phyloP scores from a whole-genome alignment of 2,329 filamentous ascomycete species.

The Xylaria sp. region DNA sequence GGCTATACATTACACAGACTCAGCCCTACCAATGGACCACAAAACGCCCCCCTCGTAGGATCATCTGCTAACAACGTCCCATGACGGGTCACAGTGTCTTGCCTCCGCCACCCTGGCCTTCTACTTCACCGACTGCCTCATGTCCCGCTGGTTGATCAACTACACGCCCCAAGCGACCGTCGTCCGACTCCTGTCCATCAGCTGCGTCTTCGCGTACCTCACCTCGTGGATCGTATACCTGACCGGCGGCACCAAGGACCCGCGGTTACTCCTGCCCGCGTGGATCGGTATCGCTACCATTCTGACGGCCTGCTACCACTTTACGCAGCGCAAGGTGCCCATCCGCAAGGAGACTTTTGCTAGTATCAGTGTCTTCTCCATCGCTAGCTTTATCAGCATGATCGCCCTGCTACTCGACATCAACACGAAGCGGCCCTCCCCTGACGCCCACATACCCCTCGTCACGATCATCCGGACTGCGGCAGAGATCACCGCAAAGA shows the following conservation, averaged over 20 bases:
- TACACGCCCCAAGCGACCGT: slow-evolving; percentile 78
- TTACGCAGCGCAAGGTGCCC: slow-evolving; percentile 71
- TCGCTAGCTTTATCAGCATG: slow-evolving; percentile 73
- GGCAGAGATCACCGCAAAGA: slow-evolving; percentile 19
- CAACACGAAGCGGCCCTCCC: slow-evolving; percentile 56
- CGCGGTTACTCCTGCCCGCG: slow-evolving; percentile 65
- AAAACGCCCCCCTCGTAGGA: neutral
- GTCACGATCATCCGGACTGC: slow-evolving; percentile 23
- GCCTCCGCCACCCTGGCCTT: slow-evolving; percentile 74
- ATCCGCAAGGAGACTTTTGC: slow-evolving; percentile 75
- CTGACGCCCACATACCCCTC: slow-evolving; percentile 40
- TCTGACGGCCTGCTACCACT: slow-evolving; percentile 68
- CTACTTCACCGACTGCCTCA: slow-evolving; percentile 78
- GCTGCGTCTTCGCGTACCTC: slow-evolving; percentile 67
- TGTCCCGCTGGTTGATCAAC: slow-evolving; percentile 80
- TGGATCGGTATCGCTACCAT: slow-evolving; percentile 75
- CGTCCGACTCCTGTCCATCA: slow-evolving; percentile 71
- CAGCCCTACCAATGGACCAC: neutral
- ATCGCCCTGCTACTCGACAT: slow-evolving; percentile 61
- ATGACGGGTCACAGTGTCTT: slow-evolving; percentile 51
- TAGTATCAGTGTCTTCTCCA: slow-evolving; percentile 71
- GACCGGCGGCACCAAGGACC: slow-evolving; percentile 64
- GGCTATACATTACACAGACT: neutral
- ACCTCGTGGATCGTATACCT: slow-evolving; percentile 68
- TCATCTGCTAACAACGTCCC: neutral